phyloP scores from a whole-genome alignment of 306 rosid species.

The Lablab purpureus region DNA sequence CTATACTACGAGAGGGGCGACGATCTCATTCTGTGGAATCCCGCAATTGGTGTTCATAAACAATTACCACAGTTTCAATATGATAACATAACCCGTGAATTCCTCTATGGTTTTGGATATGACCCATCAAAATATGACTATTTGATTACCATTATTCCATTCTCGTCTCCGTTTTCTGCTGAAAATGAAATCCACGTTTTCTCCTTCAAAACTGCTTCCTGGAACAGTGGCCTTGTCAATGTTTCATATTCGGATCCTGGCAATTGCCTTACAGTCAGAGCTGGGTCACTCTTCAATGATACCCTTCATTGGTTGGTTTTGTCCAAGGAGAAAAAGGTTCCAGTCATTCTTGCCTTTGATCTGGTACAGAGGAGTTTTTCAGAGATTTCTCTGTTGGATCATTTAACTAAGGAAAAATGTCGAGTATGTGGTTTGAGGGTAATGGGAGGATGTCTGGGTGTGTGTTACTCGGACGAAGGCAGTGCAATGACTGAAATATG shows the following conservation, averaged over 20 bases:
- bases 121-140: neutral
- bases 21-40: constrained; percentile 33
- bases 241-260: neutral
- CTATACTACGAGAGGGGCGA: no score
- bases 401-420: neutral
- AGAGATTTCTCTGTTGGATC: constrained; percentile 6
- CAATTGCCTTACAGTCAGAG: no score
- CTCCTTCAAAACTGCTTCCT: constrained; percentile 31
- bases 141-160: neutral
- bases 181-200: neutral
- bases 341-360: constrained; percentile 25
- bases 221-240: neutral
- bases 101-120: constrained; percentile 11
- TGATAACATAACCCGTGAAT: neutral
- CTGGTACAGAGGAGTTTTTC: neutral
- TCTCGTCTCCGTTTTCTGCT: neutral
- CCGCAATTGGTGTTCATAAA: constrained; percentile 3
- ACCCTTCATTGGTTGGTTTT: constrained; percentile 35
- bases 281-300: neutral
- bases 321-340: neutral
- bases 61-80: neutral
- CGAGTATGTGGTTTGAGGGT: neutral
- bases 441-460: constrained; percentile 20
- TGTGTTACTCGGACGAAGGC: neutral
- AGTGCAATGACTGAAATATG: neutral